Evolutionary conservation across 768 basidiomycete genomes (phyloP).

Genomic region (Fomitopsis serialis): DNA sequence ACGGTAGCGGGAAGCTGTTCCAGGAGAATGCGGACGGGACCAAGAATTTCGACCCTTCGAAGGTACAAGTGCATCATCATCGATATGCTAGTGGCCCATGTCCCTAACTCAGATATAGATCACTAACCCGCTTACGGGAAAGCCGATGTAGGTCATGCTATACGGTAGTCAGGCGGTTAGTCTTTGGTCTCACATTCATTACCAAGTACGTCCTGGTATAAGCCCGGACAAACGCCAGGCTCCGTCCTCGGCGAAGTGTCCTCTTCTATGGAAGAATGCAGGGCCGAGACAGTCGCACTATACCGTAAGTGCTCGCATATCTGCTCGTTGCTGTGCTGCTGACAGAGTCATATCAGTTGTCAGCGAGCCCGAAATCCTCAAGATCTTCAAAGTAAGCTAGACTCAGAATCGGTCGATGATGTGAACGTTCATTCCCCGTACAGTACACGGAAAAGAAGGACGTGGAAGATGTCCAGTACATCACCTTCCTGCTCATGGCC

Average conservation of each 20-base stretch:
- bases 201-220: constrained; percentile 77
- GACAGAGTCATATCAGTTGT: constrained; percentile 42
- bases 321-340: background rate
- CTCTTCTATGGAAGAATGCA: constrained; percentile 89
- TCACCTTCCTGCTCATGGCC: constrained; percentile 85
- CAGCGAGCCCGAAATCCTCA: constrained; percentile 69
- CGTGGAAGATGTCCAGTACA: constrained; percentile 72
- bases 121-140: constrained; percentile 76
- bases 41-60: constrained; percentile 77
- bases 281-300: constrained; percentile 84
- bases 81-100: too few relatives aligned
- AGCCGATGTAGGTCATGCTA: constrained; percentile 55
- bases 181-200: background rate
- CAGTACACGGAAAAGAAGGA: constrained; percentile 67
- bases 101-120: constrained; percentile 38
- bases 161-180: background rate
- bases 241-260: constrained; percentile 84
- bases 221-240: constrained; percentile 78
- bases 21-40: constrained; percentile 70
- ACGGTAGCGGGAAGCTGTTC: constrained; percentile 82
- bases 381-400: constrained; percentile 67
- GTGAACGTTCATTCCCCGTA: background rate
- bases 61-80: constrained; percentile 24
- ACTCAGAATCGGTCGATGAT: too few relatives aligned
- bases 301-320: constrained; percentile 46